Conservation (phyloP, 495 filamentous ascomycete genomes). For the Podospora didyma region DNA sequence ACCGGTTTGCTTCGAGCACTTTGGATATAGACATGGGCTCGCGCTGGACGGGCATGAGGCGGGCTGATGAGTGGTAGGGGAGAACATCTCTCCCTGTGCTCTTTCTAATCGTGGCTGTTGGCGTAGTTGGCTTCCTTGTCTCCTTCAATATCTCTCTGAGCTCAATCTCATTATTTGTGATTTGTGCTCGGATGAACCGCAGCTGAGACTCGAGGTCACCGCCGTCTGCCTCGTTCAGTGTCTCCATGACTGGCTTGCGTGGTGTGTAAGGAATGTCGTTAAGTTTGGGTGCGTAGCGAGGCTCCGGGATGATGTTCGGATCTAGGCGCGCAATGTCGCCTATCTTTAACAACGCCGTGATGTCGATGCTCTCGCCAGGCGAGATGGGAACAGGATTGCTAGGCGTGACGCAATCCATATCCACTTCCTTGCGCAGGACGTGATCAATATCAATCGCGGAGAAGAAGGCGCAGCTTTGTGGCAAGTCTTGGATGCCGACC, state of each 20-base stretch:
- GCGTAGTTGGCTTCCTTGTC: constrained; percentile 21
- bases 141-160: constrained; percentile 69
- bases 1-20: constrained; percentile 7
- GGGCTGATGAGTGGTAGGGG: constrained; percentile 24
- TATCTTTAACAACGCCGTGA: constrained; percentile 63
- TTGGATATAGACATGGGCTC: constrained; percentile 27
- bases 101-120: constrained; percentile 11
- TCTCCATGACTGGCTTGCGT: constrained; percentile 75
- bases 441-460: constrained; percentile 91
- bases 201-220: constrained; percentile 38
- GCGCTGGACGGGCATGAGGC: constrained; percentile 20
- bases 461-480: constrained; percentile 92
- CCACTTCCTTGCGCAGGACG: constrained; percentile 92
- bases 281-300: constrained; percentile 43
- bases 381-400: constrained; percentile 75
- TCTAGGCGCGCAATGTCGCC: constrained; percentile 62
- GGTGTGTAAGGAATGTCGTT: constrained; percentile 61
- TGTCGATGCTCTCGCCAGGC: constrained; percentile 81
- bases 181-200: constrained; percentile 78
- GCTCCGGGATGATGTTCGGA: constrained; percentile 48
- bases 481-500: constrained; percentile 91
- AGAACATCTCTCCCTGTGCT: constrained; percentile 3
- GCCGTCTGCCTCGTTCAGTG: constrained; percentile 42
- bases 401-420: constrained; percentile 95
- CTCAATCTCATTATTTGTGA: constrained; percentile 69